phyloP scores from a whole-genome alignment of 2,329 filamentous ascomycete species.

The Cladophialophora carrionii region DNA sequence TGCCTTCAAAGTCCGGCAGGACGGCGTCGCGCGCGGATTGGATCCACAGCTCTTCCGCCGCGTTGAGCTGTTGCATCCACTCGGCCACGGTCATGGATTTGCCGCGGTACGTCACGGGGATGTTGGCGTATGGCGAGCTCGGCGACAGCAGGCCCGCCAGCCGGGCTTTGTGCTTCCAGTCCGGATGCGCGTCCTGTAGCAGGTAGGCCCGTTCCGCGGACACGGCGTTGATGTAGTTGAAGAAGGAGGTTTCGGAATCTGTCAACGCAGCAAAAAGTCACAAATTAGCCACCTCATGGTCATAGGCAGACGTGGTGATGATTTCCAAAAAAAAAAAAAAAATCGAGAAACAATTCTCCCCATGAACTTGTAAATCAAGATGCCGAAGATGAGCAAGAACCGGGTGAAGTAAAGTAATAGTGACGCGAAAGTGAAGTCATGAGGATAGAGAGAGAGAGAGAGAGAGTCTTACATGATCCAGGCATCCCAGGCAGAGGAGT shows the following conservation, averaged over 20 bases:
- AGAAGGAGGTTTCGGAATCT: conserved; percentile 34
- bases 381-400: neutral
- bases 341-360: too few species aligned
- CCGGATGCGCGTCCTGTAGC: conserved; percentile 33
- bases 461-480: conserved; percentile 25
- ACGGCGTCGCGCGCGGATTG: conserved; percentile 27
- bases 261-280: neutral
- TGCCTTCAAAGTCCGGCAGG: conserved; percentile 34
- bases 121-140: conserved; percentile 18
- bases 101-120: conserved; percentile 30
- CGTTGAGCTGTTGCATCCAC: conserved; percentile 24
- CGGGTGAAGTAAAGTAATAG: neutral
- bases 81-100: conserved; percentile 30
- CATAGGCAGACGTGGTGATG: neutral
- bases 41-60: conserved; percentile 24
- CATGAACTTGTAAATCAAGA: too few species aligned
- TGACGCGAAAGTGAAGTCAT: neutral
- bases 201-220: conserved; percentile 32
- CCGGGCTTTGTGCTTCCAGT: conserved; percentile 36
- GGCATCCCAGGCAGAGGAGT: conserved; percentile 23
- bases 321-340: too few species aligned
- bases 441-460: neutral
- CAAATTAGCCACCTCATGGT: neutral
- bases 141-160: conserved; percentile 21
- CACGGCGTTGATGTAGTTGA: conserved; percentile 36